A percentile compares a stretch with the other conserved stretches of the same genome.
Conservation (phyloP, 805 yeast genomes). For the Kazachstania africana region DNA sequence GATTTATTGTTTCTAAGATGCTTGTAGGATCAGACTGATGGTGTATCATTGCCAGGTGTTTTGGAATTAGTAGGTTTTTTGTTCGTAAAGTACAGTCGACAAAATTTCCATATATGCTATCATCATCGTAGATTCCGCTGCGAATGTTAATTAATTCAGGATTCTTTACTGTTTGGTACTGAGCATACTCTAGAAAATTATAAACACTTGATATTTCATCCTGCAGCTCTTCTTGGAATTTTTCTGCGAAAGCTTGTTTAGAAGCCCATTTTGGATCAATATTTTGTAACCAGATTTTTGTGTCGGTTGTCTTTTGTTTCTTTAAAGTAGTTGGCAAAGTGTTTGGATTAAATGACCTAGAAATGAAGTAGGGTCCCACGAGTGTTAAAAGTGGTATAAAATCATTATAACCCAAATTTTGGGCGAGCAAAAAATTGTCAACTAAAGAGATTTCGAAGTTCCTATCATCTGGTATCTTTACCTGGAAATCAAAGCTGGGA, state of each 20-base stretch:
- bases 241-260: not conserved
- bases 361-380: slow-evolving; percentile 34
- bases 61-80: slow-evolving; percentile 12
- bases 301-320: slow-evolving; percentile 14
- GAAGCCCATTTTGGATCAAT: slow-evolving; percentile 20
- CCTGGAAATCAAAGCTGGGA: slow-evolving; percentile 12
- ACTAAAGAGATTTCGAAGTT: slow-evolving; percentile 33
- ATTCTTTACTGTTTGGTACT: slow-evolving; percentile 12
- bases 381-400: slow-evolving; percentile 28
- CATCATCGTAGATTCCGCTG: slow-evolving; percentile 21
- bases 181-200: slow-evolving; percentile 17
- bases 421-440: slow-evolving; percentile 35
- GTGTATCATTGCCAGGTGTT: slow-evolving; percentile 9
- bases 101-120: slow-evolving; percentile 16
- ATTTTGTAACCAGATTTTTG: slow-evolving; percentile 20
- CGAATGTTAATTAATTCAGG: slow-evolving; percentile 15
- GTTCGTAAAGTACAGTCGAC: slow-evolving; percentile 19
- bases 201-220: slow-evolving; percentile 10
- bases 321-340: slow-evolving; percentile 18
- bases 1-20: slow-evolving; percentile 23
- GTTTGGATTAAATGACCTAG: slow-evolving; percentile 27
- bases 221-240: slow-evolving; percentile 9
- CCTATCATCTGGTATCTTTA: slow-evolving; percentile 28
- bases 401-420: slow-evolving; percentile 39
- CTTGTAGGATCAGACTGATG: slow-evolving; percentile 16